Percentiles rank a stretch among this genome's conserved stretches.
phyloP scores from a whole-genome alignment of 2,329 filamentous ascomycete genomes.

The Ophiostoma sp. region DNA sequence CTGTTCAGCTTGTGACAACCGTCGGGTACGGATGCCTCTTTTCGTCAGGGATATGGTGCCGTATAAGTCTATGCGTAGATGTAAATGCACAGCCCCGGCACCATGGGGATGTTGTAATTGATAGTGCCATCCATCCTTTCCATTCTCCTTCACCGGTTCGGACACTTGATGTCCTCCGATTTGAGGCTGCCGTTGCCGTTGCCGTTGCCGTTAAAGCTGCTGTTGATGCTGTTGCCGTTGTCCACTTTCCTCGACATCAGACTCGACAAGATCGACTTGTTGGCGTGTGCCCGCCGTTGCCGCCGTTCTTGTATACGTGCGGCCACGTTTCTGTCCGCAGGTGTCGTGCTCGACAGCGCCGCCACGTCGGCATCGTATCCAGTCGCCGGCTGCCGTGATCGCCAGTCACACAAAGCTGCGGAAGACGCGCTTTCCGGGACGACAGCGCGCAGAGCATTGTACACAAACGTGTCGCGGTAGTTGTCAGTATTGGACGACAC shows the following conservation, averaged over 20 bases:
- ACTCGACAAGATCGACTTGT: conserved; percentile 13
- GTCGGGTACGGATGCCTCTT: background rate
- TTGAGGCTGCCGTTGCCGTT: background rate
- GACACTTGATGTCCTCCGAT: background rate
- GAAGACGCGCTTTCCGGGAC: conserved; percentile 43
- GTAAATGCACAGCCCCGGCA: background rate
- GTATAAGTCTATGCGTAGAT: background rate
- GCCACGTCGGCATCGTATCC: background rate
- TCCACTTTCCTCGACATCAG: background rate
- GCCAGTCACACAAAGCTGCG: conserved; percentile 49
- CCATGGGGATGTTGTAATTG: background rate
- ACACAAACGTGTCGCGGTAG: conserved; percentile 38
- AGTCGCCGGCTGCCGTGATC: conserved; percentile 28
- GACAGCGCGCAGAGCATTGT: conserved; percentile 41
- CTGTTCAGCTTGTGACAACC: background rate
- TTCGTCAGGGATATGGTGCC: background rate
- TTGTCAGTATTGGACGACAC: conserved; percentile 28
- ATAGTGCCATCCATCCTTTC: background rate
- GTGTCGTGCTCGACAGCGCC: background rate
- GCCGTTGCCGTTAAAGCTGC: background rate
- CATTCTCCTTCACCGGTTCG: background rate
- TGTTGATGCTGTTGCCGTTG: background rate
- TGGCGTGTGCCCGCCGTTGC: conserved; percentile 8
- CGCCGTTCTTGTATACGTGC: conserved; percentile 25
- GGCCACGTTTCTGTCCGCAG: background rate